Evolutionary conservation across 345 rosid genomes (phyloP).

Genomic region (Brassica juncea): DNA sequence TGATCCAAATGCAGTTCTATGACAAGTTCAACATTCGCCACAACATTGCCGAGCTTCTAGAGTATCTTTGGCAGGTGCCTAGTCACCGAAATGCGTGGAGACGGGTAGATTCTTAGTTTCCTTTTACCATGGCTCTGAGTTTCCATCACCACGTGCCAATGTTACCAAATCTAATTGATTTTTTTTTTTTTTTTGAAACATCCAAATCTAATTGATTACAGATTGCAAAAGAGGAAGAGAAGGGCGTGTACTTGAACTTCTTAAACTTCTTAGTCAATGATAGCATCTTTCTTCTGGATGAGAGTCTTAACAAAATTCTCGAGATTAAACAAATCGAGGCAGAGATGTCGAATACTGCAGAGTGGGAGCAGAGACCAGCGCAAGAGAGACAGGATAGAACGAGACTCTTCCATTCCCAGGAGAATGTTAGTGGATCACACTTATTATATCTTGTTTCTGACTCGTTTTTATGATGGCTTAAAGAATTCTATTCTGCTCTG

Average conservation of each 20-base stretch:
- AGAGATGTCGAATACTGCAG: slow-evolving; percentile 87
- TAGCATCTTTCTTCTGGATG: slow-evolving; percentile 97
- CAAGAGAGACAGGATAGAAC: slow-evolving; percentile 99
- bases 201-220: slow-evolving; percentile 42
- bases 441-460: slow-evolving; percentile 11
- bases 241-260: slow-evolving; percentile 98
- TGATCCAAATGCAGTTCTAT: slow-evolving; percentile 67
- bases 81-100: slow-evolving; percentile 97
- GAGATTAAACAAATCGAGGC: slow-evolving; percentile 94
- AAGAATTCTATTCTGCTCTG: slow-evolving; percentile 21
- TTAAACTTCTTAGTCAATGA: slow-evolving; percentile 95
- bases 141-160: neutral
- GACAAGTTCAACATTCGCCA: slow-evolving; percentile 98
- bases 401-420: slow-evolving; percentile 86
- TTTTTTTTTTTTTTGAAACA: too few relatives aligned
- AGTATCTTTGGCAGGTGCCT: slow-evolving; percentile 98
- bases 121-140: slow-evolving; percentile 7
- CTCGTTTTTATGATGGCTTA: neutral
- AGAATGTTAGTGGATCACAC: slow-evolving; percentile 60
- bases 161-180: slow-evolving; percentile 22
- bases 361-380: slow-evolving; percentile 92
- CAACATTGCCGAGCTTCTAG: slow-evolving; percentile 97
- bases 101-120: slow-evolving; percentile 56
- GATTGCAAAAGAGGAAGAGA: slow-evolving; percentile 99
- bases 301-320: slow-evolving; percentile 95